Conservation (phyloP, 805 yeast genomes). For the Metschnikowia gelsemii region DNA sequence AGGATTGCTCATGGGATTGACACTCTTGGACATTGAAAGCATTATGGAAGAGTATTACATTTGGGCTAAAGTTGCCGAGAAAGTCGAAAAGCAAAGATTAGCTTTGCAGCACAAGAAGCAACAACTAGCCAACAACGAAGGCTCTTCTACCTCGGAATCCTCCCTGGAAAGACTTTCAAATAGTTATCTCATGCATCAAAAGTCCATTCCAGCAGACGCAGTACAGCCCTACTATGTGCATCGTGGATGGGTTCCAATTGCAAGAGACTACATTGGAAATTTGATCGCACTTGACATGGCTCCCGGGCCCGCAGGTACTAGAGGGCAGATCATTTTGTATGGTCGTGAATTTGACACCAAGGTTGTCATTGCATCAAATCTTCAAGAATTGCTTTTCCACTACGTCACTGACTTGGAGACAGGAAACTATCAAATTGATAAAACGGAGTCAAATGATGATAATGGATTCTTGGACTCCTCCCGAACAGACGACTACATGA, state of each 20-base stretch:
- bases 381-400: constrained; percentile 41
- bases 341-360: constrained; percentile 25
- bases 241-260: constrained; percentile 24
- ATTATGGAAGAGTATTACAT: constrained; percentile 42
- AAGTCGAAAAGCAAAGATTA: constrained; percentile 39
- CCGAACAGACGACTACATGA: constrained; percentile 41
- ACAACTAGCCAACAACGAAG: constrained; percentile 17
- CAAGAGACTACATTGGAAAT: constrained; percentile 20
- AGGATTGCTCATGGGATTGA: constrained; percentile 44
- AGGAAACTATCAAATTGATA: constrained; percentile 42
- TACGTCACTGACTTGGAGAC: constrained; percentile 41
- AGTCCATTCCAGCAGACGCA: constrained; percentile 21
- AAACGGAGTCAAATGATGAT: constrained; percentile 30
- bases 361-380: constrained; percentile 23
- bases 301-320: constrained; percentile 21
- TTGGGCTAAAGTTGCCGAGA: constrained; percentile 43
- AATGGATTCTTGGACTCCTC: constrained; percentile 39
- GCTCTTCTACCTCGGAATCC: constrained; percentile 14
- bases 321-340: constrained; percentile 22
- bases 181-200: constrained; percentile 22
- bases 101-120: constrained; percentile 28
- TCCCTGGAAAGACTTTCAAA: constrained; percentile 16
- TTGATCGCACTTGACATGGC: constrained; percentile 23
- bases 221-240: constrained; percentile 23
- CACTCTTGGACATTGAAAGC: constrained; percentile 42